Evolutionary conservation across 768 basidiomycete species (phyloP).

Genomic region (Pleurotus tuber-regium): DNA sequence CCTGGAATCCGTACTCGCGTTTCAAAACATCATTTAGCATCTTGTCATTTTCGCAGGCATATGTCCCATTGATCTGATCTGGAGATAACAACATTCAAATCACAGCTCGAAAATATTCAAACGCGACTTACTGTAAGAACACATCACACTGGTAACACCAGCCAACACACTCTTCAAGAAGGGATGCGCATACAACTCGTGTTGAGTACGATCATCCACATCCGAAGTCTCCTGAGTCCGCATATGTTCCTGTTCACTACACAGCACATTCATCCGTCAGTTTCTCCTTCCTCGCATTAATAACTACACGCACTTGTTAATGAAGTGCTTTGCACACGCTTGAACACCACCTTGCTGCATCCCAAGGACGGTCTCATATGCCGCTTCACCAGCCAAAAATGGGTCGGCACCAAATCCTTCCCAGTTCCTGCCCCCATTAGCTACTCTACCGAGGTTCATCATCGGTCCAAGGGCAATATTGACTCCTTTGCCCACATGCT

Average conservation of each 20-base stretch:
- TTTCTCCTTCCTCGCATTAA: neutral
- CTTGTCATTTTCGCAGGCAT: constrained; percentile 73
- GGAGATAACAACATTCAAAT: neutral
- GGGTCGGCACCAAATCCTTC: constrained; percentile 96
- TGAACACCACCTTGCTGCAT: constrained; percentile 79
- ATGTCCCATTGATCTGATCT: constrained; percentile 70
- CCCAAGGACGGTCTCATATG: constrained; percentile 81
- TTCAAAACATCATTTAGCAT: constrained; percentile 75
- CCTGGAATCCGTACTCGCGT: constrained; percentile 74
- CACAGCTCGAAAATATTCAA: neutral
- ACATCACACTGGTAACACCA: constrained; percentile 73
- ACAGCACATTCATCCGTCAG: constrained; percentile 33
- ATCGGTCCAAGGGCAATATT: constrained; percentile 77
- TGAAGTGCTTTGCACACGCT: constrained; percentile 82
- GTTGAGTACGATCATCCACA: constrained; percentile 77
- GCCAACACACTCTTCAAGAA: constrained; percentile 73
- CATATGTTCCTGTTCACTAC: constrained; percentile 67
- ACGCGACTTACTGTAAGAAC: constrained; percentile 59
- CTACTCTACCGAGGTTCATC: constrained; percentile 79
- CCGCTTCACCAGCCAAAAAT: constrained; percentile 74
- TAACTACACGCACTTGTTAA: constrained; percentile 59
- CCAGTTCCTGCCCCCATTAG: constrained; percentile 86
- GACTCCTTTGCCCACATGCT: constrained; percentile 82
- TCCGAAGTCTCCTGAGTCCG: constrained; percentile 58
- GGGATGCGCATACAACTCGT: constrained; percentile 71